Base-by-base conservation (phyloP, 2,329 filamentous ascomycete genomes). In the Blastomyces emzantsi region DNA sequence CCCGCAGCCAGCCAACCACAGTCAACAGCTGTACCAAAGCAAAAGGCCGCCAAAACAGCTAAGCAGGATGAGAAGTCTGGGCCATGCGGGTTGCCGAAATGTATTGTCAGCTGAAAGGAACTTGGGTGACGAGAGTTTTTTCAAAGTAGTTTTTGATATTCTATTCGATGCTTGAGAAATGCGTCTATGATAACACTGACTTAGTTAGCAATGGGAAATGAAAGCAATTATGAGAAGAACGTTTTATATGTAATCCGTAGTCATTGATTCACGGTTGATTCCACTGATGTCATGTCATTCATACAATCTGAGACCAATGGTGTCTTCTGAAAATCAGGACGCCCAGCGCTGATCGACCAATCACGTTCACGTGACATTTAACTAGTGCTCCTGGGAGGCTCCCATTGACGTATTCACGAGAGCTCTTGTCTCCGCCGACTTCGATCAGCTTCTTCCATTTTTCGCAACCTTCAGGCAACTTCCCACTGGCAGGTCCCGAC, bases 71-170 rank as follows among this genome's bases (percentile, higher is more conserved):
- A 68, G 47, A 84, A 87, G 71, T 75, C 69, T 45, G 88, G 90
- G 0, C 89, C 88, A 56, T 95, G 90, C 73, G 90, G 90, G 28
- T 78, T 94, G 70, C 90, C 90, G 41, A 78, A 80, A 61, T 94
- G 90, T 76, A 77, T 79, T 57, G 84, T 94, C 69, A 78, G 86
- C 72, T 90, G 77, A 78, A 15, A 9, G 30, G 17, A 55, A 22
- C 39, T 36, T 17, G 8, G 39, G 22, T 7, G 19, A 2, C 4
- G 15, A 11, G 13, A 17, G 0, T 11, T 51, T 22, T 54, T 54
- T 30, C 25, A 15, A 30, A 19, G 13, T 28, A 54, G 51, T 17
- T 17, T 17, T 54, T 36, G 33, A 25, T 57, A 22, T 41, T 58
- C 22, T 7, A 2, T 55, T 58, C 45, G 2, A 28, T 45, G 17